Evolutionary conservation across 78 protist genomes (phyloP), one percentile per base, ranked within the genome.

Genomic region (Dictyostelium firmibasis): DNA sequence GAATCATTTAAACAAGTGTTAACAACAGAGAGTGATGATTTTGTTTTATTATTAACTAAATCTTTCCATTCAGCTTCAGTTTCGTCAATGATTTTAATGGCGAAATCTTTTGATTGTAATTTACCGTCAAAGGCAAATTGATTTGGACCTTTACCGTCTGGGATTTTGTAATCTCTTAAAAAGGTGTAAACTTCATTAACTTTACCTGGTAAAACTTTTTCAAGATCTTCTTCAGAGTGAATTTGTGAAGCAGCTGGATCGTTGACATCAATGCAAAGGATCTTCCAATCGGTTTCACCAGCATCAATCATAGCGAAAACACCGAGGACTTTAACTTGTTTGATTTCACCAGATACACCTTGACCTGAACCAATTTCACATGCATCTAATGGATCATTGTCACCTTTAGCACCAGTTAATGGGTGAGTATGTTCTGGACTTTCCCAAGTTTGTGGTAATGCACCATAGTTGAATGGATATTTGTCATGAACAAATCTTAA

Each of bases 111-210:
- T 95, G 81, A 72, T 93, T 96, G 44, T 81, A 91, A 77, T 86
- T 96, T 81, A 27, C 91, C 88, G 76, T 96, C 84, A 69, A 96
- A 96, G 29, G 98, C 99, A 57, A 98, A 98, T 69, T 57, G 10
- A 96, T 98, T 98, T 86, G 93, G 94, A 60, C 99, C 99, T 97
- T 98, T 98, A 84, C 99, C 99, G 78, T 97, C 99, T 36, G 98
- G 95, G 77, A 97, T 96, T 96, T 98, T 98, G 98, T 98, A 98
- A 84, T 86, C 85, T 62, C 97, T 79, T 92, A 98, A 96, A 97
- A 98, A 98, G 84, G 97, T 96, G 83, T 25, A 76, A 29, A 97
- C 94, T 29, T 94, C 95, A 23, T 94, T 81, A 43, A 97, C 89
- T 72, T 95, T 69, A 41, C 98, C 96, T 67, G 98, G 97, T 20